Base-by-base conservation (phyloP, 1,284 basidiomycete genomes). In the Macrocystidia cucumis region DNA sequence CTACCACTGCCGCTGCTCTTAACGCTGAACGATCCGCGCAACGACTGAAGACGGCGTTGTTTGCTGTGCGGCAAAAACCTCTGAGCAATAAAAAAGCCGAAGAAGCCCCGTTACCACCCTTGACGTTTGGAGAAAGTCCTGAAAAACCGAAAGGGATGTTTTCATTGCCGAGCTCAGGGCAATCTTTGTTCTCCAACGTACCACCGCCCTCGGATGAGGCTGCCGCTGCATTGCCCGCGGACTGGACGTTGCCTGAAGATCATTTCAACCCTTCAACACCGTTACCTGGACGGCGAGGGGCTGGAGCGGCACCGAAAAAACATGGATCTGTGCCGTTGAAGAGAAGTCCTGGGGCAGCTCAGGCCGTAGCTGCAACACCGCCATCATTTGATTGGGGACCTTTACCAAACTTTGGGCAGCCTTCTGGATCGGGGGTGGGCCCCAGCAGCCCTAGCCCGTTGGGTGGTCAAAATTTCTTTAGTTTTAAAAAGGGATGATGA, bases 21-120 rank as follows among this genome's bases (percentile, higher is more conserved):
- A 83, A 85, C 41, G 79, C 83, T 0, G 87, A 90, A 56, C 65
- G 79, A 13, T 73, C 79, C 12, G 80, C 82, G 1, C 67, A 74
- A 37, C 72, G 67, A 39, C 63, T 90, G 32, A 89, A 87, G 56
- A 65, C 66, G 3, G 77, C 77, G 0, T 60, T 90, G n/a, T 52
- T 86, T 16, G 55, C 62, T 2, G 67, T 65, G 0, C 69, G 85
- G 26, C 68, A 65, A 39, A 68, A 77, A 44, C 84, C 84, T 0
- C 53, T 84, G 25, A 54, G 86, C 28, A 87, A 84, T 49, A 71
- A 59, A 5, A 69, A 65, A 39, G 76, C 69, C 0, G 58, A 55
- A 1, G 44, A 54, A 9, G 62, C 69, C 1, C 55, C 63, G 2
- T 44, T 59, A 8, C 54, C 65, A 1, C 66, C 62, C 3, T 48